These are phyloP conservation scores for Cornus controversa DNA, from an alignment of 148 eudicot species.

Conservation along the genomic window DNA sequence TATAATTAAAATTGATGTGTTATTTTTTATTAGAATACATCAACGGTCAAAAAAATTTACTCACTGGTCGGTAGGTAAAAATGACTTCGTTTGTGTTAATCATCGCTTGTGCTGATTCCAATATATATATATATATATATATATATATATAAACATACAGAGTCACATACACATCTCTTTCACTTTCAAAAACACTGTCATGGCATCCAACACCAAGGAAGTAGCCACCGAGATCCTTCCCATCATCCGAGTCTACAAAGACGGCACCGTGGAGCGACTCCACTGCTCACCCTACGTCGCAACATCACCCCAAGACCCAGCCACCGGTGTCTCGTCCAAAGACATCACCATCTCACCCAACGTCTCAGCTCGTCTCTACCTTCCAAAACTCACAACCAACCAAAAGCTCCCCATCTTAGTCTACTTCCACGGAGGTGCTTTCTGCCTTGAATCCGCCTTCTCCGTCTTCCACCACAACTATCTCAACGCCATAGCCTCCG, in stretches of 20 bases:
- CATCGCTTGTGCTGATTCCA: no score
- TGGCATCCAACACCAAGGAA: slow-evolving; percentile 18
- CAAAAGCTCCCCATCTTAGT: slow-evolving; percentile 47
- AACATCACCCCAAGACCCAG: slow-evolving; percentile 26
- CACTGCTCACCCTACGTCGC: slow-evolving; percentile 25
- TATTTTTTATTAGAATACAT: no score
- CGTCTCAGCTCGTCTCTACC: slow-evolving; percentile 41
- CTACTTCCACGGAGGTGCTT: slow-evolving; percentile 73
- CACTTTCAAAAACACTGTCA: neutral
- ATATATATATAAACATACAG: no score
- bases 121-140: no score
- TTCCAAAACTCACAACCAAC: slow-evolving; percentile 22
- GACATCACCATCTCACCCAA: slow-evolving; percentile 33
- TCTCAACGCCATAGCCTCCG: slow-evolving; percentile 24
- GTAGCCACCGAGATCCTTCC: slow-evolving; percentile 29
- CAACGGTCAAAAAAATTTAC: no score
- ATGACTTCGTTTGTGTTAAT: no score
- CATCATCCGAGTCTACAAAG: slow-evolving; percentile 34
- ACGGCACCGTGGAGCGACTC: slow-evolving; percentile 43
- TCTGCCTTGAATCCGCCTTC: slow-evolving; percentile 48
- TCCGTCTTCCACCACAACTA: slow-evolving; percentile 24
- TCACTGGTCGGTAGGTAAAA: no score
- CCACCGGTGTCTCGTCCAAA: slow-evolving; percentile 38
- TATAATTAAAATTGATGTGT: no score
- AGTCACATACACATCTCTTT: no score